Evolutionary conservation across 1,284 basidiomycete species (phyloP).

Genomic region (Mycena sp.): DNA sequence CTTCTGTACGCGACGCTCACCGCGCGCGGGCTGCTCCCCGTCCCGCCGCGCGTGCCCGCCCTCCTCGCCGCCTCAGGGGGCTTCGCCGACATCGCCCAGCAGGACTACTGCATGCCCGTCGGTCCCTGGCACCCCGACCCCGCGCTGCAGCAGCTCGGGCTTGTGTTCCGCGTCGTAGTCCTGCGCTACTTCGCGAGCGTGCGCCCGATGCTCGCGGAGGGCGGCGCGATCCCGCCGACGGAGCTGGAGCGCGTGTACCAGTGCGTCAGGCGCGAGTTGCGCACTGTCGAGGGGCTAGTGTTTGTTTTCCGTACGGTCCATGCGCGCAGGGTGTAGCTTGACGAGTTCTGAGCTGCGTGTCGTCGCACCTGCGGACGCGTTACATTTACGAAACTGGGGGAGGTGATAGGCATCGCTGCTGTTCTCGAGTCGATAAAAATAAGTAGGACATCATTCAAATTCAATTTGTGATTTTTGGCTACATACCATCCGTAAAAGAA

Average conservation of each 20-base stretch:
- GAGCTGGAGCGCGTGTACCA: slow-evolving; percentile 11
- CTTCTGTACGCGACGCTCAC: slow-evolving; percentile 50
- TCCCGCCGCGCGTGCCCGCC: slow-evolving; percentile 46
- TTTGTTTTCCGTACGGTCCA: slow-evolving; percentile 21
- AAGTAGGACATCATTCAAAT: too few species aligned
- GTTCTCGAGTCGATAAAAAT: too few species aligned
- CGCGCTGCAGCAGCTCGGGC: slow-evolving; percentile 46
- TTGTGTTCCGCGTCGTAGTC: slow-evolving; percentile 42
- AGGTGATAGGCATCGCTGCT: too few species aligned
- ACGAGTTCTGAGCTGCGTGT: too few species aligned
- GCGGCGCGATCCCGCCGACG: neutral
- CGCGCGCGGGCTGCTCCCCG: slow-evolving; percentile 45
- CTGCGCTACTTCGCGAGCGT: slow-evolving; percentile 44
- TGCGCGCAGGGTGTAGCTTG: slow-evolving; percentile 18
- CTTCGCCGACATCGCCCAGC: slow-evolving; percentile 51
- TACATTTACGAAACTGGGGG: too few species aligned
- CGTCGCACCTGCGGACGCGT: too few species aligned
- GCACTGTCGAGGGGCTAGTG: slow-evolving; percentile 47
- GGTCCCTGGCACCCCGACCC: slow-evolving; percentile 55
- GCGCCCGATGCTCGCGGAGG: slow-evolving; percentile 19
- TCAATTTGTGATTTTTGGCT: too few species aligned
- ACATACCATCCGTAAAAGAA: neutral
- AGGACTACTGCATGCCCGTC: slow-evolving; percentile 53
- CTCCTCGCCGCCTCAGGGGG: slow-evolving; percentile 45
- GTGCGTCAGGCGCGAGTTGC: slow-evolving; percentile 52